phyloP scores from a whole-genome alignment of 1,284 basidiomycete genomes.

The Acaromyces ingoldii region DNA sequence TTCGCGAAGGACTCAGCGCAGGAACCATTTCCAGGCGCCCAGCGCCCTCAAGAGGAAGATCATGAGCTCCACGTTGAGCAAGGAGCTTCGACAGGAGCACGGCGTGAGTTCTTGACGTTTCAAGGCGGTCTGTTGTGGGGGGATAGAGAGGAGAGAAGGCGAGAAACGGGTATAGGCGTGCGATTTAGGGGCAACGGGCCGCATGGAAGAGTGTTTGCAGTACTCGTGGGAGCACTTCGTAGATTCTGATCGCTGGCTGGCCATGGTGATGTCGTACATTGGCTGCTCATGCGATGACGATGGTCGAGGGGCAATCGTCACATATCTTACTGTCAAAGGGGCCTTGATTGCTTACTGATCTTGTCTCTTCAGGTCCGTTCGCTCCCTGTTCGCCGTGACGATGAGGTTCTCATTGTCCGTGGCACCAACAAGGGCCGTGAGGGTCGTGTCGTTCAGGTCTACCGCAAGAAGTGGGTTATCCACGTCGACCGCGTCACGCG shows the following conservation, averaged over 20 bases:
- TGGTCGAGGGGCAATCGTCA: no score
- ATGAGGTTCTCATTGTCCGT: constrained; percentile 88
- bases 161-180: not conserved
- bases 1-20: constrained; percentile 39
- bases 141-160: not conserved
- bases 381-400: constrained; percentile 93
- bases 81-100: constrained; percentile 90
- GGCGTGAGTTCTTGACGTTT: constrained; percentile 70
- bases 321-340: no score
- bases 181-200: no score
- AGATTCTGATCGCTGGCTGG: not conserved
- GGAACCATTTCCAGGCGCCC: constrained; percentile 49
- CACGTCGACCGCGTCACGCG: constrained; percentile 96
- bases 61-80: constrained; percentile 91
- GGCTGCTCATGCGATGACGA: no score
- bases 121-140: not conserved
- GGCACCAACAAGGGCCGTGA: constrained; percentile 69
- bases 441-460: constrained; percentile 67
- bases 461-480: constrained; percentile 99
- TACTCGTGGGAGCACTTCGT: not conserved
- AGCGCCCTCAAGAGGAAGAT: constrained; percentile 77
- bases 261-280: no score
- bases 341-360: constrained; percentile 1
- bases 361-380: constrained; percentile 66
- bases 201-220: constrained; percentile 8